Conservation (phyloP, 1,284 basidiomycete species). For the Cryptococcus hybrid region DNA sequence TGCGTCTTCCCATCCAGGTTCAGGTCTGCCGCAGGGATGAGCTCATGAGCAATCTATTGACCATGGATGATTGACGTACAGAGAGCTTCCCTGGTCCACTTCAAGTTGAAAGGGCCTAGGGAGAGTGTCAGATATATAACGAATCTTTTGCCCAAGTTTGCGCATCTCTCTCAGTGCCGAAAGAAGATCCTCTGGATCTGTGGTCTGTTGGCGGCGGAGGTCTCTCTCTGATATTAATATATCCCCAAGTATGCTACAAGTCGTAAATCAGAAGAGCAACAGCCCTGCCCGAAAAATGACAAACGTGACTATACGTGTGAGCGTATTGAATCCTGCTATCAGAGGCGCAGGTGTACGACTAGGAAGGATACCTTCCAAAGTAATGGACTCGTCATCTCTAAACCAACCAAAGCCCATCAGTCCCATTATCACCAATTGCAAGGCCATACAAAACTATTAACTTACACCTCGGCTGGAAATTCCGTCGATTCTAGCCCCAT, state of each 20-base stretch:
- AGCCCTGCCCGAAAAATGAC: constrained; percentile 4
- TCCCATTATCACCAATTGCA: neutral
- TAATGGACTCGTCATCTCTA: constrained; percentile 26
- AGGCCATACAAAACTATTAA: neutral
- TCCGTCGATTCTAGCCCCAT: constrained; percentile 20
- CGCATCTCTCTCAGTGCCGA: constrained; percentile 16
- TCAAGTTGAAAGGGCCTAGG: constrained; percentile 18
- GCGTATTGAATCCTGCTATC: constrained; percentile 23
- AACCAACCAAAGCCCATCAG: neutral
- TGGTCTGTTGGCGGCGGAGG: constrained; percentile 17
- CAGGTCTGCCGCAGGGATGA: constrained; percentile 9
- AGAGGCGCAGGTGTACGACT: constrained; percentile 17
- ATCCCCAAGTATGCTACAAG: constrained; percentile 20
- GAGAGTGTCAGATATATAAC: constrained; percentile 14
- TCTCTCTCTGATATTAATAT: constrained; percentile 24
- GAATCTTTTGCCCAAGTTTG: constrained; percentile 13
- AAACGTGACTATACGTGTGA: constrained; percentile 22
- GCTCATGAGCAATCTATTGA: constrained; percentile 9
- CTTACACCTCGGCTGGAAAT: constrained; percentile 22
- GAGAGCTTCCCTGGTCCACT: constrained; percentile 1
- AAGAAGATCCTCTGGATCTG: constrained; percentile 20
- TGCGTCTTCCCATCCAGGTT: constrained; percentile 28
- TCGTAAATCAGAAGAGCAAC: neutral
- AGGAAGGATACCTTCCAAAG: constrained; percentile 15
- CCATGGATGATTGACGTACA: neutral